A percentile compares a stretch with the other conserved stretches of the same genome.
These are phyloP conservation scores for Globisporangium cylindrosporum DNA, from an alignment of 352 stramenopile species.

Conservation along the genomic window DNA sequence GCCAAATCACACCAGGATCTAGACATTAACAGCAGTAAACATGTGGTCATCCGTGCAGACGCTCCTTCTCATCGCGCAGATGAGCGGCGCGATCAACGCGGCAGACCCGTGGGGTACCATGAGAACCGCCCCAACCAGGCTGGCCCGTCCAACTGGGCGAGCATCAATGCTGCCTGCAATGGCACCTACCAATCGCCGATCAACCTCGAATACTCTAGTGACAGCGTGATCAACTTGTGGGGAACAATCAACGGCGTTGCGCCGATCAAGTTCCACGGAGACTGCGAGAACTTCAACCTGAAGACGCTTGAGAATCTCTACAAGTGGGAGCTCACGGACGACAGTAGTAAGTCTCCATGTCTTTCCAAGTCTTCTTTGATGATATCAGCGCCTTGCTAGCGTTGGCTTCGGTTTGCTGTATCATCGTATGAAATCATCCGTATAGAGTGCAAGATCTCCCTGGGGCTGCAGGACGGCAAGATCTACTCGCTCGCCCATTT, in stretches of 20 bases:
- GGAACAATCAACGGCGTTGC: constrained; percentile 25
- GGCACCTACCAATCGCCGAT: constrained; percentile 55
- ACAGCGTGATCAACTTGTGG: constrained; percentile 42
- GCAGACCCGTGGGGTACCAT: constrained; percentile 47
- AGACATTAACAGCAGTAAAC: neutral
- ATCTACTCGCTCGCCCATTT: constrained; percentile 61
- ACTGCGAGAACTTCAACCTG: constrained; percentile 52
- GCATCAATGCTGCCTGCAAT: constrained; percentile 29
- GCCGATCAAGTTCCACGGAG: constrained; percentile 46
- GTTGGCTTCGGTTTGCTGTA: neutral
- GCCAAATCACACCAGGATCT: neutral
- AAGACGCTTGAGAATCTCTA: constrained; percentile 60
- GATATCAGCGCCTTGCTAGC: neutral
- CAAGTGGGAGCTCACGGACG: constrained; percentile 51
- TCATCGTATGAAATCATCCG: too few species aligned
- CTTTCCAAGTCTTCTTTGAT: neutral
- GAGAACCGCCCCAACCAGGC: constrained; percentile 29
- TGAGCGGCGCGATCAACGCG: constrained; percentile 23
- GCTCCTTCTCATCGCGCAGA: constrained; percentile 22
- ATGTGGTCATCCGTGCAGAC: constrained; percentile 7
- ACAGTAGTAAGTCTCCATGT: constrained; percentile 26
- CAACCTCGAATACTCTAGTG: constrained; percentile 41
- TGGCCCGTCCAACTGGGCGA: constrained; percentile 44
- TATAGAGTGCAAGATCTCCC: constrained; percentile 43
- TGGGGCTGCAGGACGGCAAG: constrained; percentile 38